Percentiles rank a stretch among this genome's conserved stretches.
Evolutionary conservation across 2,329 filamentous ascomycete species (phyloP).

Genomic region (Elsinoe batatas): DNA sequence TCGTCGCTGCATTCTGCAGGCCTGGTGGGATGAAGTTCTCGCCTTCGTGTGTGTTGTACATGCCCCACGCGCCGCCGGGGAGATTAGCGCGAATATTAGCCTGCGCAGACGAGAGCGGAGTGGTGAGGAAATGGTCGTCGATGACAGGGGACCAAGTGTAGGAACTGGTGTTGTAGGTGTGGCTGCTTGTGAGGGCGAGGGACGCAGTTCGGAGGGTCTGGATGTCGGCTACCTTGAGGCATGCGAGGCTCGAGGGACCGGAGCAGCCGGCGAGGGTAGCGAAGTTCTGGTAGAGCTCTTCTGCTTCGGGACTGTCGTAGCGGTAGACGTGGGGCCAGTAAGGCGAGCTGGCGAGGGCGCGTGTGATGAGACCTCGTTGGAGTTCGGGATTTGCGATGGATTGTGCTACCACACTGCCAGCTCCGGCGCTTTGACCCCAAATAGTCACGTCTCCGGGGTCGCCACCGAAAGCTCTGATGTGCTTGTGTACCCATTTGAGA

Average conservation of each 20-base stretch:
- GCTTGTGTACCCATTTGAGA: constrained; percentile 42
- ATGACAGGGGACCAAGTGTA: constrained; percentile 54
- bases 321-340: constrained; percentile 52
- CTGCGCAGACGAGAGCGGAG: constrained; percentile 38
- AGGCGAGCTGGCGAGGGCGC: constrained; percentile 44
- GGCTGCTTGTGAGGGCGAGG: constrained; percentile 38
- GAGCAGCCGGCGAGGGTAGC: constrained; percentile 41
- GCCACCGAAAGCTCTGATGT: constrained; percentile 40
- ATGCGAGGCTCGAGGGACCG: constrained; percentile 39
- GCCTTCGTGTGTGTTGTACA: constrained; percentile 55
- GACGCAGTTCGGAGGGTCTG: constrained; percentile 45
- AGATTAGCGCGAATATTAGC: constrained; percentile 33
- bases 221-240: constrained; percentile 46
- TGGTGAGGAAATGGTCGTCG: constrained; percentile 44
- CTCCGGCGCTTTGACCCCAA: constrained; percentile 44
- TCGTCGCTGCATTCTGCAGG: constrained; percentile 29
- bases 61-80: constrained; percentile 38
- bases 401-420: constrained; percentile 44
- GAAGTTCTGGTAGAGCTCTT: constrained; percentile 41
- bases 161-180: constrained; percentile 46
- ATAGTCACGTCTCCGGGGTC: constrained; percentile 35
- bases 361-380: constrained; percentile 30
- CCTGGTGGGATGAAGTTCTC: constrained; percentile 50
- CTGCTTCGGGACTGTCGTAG: constrained; percentile 42
- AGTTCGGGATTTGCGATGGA: constrained; percentile 40